phyloP scores from a whole-genome alignment of 1,139 yeast species.

The Yamadazyma kanchanaburiensis region DNA sequence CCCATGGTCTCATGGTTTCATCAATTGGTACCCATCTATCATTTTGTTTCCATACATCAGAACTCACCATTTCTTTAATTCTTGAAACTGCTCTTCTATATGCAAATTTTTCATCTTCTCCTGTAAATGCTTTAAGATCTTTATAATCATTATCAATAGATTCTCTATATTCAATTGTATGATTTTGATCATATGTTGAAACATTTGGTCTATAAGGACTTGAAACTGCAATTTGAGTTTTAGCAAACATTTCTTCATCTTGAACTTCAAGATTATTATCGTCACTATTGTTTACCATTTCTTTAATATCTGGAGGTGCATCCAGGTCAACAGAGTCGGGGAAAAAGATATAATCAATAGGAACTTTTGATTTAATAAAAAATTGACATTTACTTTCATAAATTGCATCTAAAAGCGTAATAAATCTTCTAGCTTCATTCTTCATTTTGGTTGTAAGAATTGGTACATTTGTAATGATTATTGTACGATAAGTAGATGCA shows the following conservation, averaged over 20 bases:
- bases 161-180: constrained; percentile 36
- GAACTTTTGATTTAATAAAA: constrained; percentile 47
- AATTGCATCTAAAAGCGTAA: constrained; percentile 63
- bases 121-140: constrained; percentile 59
- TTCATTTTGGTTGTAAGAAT: constrained; percentile 55
- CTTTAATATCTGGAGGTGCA: constrained; percentile 15
- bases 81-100: constrained; percentile 70
- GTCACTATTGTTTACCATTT: constrained; percentile 10
- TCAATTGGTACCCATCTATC: constrained; percentile 57
- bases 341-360: constrained; percentile 54
- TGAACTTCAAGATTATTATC: constrained; percentile 42
- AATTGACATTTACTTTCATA: constrained; percentile 67
- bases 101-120: constrained; percentile 77
- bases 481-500: constrained; percentile 55
- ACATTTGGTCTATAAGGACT: constrained; percentile 72
- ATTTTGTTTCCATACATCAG: constrained; percentile 47
- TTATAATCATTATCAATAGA: constrained; percentile 34
- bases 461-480: constrained; percentile 63
- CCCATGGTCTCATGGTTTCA: constrained; percentile 60
- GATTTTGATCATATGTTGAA: constrained; percentile 51
- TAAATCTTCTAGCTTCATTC: constrained; percentile 67
- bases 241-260: constrained; percentile 69
- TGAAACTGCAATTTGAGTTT: constrained; percentile 55
- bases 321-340: constrained; percentile 38
- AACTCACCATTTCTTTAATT: constrained; percentile 63